These are phyloP conservation scores for Mimosa pudica DNA, from an alignment of 306 rosid genomes.

Conservation along the genomic window DNA sequence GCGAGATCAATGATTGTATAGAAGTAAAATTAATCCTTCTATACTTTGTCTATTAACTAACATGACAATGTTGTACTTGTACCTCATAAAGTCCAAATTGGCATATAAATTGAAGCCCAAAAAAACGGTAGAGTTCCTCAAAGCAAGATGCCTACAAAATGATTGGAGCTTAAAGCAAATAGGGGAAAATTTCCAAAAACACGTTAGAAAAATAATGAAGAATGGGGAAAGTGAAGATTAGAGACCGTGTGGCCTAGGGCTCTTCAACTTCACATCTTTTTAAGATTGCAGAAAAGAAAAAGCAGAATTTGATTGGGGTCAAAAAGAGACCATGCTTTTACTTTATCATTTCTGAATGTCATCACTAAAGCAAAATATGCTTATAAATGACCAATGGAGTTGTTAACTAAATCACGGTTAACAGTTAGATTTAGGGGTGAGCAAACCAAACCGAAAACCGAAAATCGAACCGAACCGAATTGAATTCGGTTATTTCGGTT, in stretches of 20 bases:
- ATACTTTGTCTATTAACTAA: neutral
- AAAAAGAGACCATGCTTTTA: neutral
- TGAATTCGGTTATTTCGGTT: no score
- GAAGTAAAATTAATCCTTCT: neutral
- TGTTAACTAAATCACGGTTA: neutral
- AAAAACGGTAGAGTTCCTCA: neutral
- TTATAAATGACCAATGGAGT: neutral
- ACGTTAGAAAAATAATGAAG: neutral
- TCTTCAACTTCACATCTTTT: slow-evolving; percentile 9
- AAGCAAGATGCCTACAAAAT: neutral
- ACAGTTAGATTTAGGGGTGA: neutral
- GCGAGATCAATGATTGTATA: neutral
- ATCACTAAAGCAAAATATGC: neutral
- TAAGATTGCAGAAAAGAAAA: neutral
- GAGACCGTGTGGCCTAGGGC: slow-evolving; percentile 23
- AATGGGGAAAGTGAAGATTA: neutral
- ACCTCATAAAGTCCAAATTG: neutral
- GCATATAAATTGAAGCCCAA: neutral
- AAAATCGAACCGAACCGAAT: no score
- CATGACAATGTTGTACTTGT: neutral
- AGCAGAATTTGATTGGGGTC: slow-evolving; percentile 5
- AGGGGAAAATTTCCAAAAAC: neutral
- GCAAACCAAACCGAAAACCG: no score
- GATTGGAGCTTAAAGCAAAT: neutral
- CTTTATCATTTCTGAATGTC: neutral